Evolutionary conservation across 345 rosid species (phyloP), one percentile per base, ranked within the genome.

Genomic region (Cochlearia excelsa): DNA sequence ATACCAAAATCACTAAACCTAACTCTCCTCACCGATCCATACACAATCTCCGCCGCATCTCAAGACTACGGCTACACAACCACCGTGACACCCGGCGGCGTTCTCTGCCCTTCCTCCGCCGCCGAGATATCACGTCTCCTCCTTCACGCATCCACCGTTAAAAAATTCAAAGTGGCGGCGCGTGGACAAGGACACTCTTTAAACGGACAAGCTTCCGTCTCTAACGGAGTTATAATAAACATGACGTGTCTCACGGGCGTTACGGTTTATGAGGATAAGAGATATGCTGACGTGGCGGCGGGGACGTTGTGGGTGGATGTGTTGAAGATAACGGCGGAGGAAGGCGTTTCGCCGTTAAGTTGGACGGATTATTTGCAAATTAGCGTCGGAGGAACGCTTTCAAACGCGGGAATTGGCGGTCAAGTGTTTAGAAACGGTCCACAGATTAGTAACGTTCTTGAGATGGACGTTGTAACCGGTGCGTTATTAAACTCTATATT

Each of bases 391-490:
- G 99, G 99, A 48, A 89, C 99, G 29, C 75, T 89, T 39, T 93
- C 95, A 3, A 86, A 87, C 65, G 97, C 86, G 7, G 99, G 99
- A 73, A 80, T 89, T 45, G 84, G 99, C 30, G 99, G 99, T 52
- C 95, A 85, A 44, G 81, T 87, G 62, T 93, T 93, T 74, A 77
- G 81, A 43, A 66, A 85, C 49, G 97, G 99, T 57, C 99, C 99
- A 39, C 99, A 81, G 74, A 89, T 93, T 68, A 86, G 88, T 76
- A 89, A 88, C 56, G 95, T 93, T 45, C 80, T 76, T 63, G 88
- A 89, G 70, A 76, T 93, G 78, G 97, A 93, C 52, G 97, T 93
- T 69, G 75, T 92, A 7, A 92, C 91, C 61, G 99, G 99, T 92
- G 70, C 67, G 70, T 34, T 29, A 38, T 1, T 2, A 35, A 26